phyloP scores from a whole-genome alignment of 129 eudicot genomes.

The Gnaphalium uliginosum region DNA sequence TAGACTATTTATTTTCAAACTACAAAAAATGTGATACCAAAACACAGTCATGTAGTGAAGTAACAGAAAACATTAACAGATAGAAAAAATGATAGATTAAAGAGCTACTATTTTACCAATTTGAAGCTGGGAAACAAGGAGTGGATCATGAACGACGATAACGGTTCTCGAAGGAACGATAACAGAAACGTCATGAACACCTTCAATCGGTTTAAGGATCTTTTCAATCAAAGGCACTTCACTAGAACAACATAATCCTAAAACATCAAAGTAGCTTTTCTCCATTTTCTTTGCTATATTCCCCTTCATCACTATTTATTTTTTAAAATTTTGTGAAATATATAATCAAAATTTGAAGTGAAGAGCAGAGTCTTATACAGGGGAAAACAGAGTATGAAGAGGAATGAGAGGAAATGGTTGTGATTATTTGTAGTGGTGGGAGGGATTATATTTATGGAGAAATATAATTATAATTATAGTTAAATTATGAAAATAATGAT shows the following conservation, averaged over 20 bases:
- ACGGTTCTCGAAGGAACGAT: conserved; percentile 73
- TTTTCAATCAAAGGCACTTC: conserved; percentile 76
- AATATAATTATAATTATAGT: conserved; percentile 9
- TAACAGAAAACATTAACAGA: not conserved
- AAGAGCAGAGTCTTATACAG: not conserved
- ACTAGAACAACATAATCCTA: conserved; percentile 77
- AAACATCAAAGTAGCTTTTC: conserved; percentile 78
- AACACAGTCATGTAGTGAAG: not conserved
- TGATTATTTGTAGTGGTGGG: conserved; percentile 23
- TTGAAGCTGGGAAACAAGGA: conserved; percentile 54
- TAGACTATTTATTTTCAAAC: not conserved
- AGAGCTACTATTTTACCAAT: conserved; percentile 50
- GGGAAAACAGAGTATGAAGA: not conserved
- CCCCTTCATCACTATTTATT: conserved; percentile 11
- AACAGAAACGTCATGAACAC: conserved; percentile 62
- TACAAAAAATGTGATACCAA: not conserved
- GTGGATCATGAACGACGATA: conserved; percentile 68
- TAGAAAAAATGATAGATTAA: too few relatives aligned
- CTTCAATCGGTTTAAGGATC: conserved; percentile 52
- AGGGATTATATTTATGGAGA: not conserved
- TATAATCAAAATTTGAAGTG: not conserved
- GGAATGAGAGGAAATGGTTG: not conserved
- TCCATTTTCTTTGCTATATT: conserved; percentile 38
- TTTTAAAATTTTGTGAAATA: too few relatives aligned
- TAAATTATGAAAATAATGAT: not conserved